Base-by-base conservation (phyloP, 2,329 filamentous ascomycete species). In the Lojkania enalia region DNA sequence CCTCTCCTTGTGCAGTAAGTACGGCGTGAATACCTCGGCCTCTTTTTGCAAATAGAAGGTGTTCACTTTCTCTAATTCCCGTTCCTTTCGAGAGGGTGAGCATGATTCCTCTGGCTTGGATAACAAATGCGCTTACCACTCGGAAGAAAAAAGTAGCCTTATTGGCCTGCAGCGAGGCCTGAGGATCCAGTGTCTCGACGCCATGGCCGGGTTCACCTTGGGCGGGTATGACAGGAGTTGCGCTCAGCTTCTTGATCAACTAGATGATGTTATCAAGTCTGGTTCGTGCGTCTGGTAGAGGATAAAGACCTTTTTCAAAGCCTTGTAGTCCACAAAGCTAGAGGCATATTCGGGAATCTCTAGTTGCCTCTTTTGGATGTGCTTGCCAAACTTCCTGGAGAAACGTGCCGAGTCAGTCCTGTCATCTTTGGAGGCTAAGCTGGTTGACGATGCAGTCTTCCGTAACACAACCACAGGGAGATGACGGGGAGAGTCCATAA, bases 311-410 rank as follows among this genome's bases (percentile, higher is more conserved):
- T 97, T 97, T 75, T 99, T 99, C 60, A 99, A 79, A 49, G 90
- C 91, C 77, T 99, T 99, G 79, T 99, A 99, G 75, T 99, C 96
- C 61, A 97, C 91, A 70, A 99, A 99, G 74, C 91, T 96, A 55
- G 92, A 90, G 51, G 94, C 92, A 86, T 99, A 99, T 81, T 99
- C 94, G 49, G 94, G 94, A 49, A 99, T 91, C 72, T 99, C 94
- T 65, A 99, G 88, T 81, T 99, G 94, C 70, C 91, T 87, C 79
- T 96, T 96, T 78, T 97, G 94, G 59, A 99, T 96, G 71, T 96
- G 90, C 79, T 99, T 99, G 73, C 94, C 94, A 78, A 99, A 99
- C 83, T 99, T 99, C 94, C 92, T 99, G 52, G 58, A 63, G 47
- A 69, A 69, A 46, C 62, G 64, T 30, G 61, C 54, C 42, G 60